phyloP scores from a whole-genome alignment of 1,139 yeast species.

The Debaryomycetaceae sp. region DNA sequence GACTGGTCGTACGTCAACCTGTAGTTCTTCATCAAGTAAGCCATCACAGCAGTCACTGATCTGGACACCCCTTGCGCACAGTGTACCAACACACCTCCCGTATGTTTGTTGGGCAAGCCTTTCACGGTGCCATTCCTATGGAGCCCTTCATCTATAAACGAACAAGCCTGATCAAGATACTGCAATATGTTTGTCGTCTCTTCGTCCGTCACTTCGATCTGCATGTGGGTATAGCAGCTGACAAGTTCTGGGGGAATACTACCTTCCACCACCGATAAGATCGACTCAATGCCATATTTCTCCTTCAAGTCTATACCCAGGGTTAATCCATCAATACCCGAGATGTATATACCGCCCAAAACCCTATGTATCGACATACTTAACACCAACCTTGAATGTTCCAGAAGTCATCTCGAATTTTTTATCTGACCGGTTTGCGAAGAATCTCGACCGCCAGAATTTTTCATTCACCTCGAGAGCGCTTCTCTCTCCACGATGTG shows the following conservation, averaged over 20 bases:
- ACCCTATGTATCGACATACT: conserved; percentile 13
- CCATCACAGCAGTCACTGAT: conserved; percentile 67
- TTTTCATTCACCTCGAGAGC: background rate
- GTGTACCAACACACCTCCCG: conserved; percentile 52
- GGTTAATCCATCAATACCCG: conserved; percentile 55
- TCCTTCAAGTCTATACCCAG: conserved; percentile 38
- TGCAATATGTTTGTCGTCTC: conserved; percentile 59
- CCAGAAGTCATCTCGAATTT: background rate
- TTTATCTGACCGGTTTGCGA: background rate
- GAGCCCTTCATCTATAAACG: conserved; percentile 65
- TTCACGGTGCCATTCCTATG: conserved; percentile 28
- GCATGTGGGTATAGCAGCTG: conserved; percentile 51
- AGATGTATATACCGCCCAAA: conserved; percentile 62
- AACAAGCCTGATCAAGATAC: conserved; percentile 55
- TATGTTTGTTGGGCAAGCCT: conserved; percentile 37
- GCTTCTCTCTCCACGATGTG: background rate
- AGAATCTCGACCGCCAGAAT: background rate
- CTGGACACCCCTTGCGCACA: conserved; percentile 90
- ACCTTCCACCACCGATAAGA: conserved; percentile 67
- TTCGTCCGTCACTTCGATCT: conserved; percentile 69
- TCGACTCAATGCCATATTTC: conserved; percentile 56
- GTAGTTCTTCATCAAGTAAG: conserved; percentile 76
- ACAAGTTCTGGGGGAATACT: conserved; percentile 51
- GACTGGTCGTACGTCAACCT: conserved; percentile 59
- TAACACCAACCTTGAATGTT: background rate